These are phyloP conservation scores for Colletotrichum zoysiae DNA, from an alignment of 2,329 filamentous ascomycete genomes.

Conservation along the genomic window DNA sequence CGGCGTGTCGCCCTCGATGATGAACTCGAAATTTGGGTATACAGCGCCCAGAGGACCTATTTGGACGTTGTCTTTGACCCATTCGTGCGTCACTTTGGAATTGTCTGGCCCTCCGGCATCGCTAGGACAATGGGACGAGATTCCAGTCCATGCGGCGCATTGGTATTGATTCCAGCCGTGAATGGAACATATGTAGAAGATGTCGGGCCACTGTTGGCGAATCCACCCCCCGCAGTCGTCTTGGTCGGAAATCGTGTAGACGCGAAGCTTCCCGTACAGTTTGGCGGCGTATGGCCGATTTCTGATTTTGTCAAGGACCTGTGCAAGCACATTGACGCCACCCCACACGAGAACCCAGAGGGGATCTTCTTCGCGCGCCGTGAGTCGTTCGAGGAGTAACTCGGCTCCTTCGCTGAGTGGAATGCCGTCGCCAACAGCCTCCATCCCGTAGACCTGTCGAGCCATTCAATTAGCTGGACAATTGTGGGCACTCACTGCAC, in stretches of 20 bases:
- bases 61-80: slow-evolving; percentile 67
- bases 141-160: slow-evolving; percentile 67
- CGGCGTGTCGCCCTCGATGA: slow-evolving; percentile 66
- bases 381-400: slow-evolving; percentile 54
- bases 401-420: slow-evolving; percentile 55
- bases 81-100: slow-evolving; percentile 61
- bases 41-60: slow-evolving; percentile 57
- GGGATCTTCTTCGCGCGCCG: slow-evolving; percentile 50
- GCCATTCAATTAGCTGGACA: neutral
- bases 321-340: slow-evolving; percentile 65
- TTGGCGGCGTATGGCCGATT: slow-evolving; percentile 49
- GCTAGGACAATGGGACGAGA: slow-evolving; percentile 57
- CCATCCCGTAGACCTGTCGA: slow-evolving; percentile 50
- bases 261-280: slow-evolving; percentile 58
- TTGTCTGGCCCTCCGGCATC: slow-evolving; percentile 60
- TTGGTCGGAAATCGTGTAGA: slow-evolving; percentile 71
- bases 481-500: neutral
- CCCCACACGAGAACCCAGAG: slow-evolving; percentile 68
- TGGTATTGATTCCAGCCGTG: slow-evolving; percentile 69
- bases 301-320: slow-evolving; percentile 57
- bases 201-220: slow-evolving; percentile 63
- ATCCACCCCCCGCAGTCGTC: slow-evolving; percentile 70
- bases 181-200: slow-evolving; percentile 68
- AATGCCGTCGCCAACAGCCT: slow-evolving; percentile 49
- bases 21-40: slow-evolving; percentile 63